These are phyloP conservation scores for Nicotiana attenuata DNA, from an alignment of 257 asterid species.

Conservation along the genomic window DNA sequence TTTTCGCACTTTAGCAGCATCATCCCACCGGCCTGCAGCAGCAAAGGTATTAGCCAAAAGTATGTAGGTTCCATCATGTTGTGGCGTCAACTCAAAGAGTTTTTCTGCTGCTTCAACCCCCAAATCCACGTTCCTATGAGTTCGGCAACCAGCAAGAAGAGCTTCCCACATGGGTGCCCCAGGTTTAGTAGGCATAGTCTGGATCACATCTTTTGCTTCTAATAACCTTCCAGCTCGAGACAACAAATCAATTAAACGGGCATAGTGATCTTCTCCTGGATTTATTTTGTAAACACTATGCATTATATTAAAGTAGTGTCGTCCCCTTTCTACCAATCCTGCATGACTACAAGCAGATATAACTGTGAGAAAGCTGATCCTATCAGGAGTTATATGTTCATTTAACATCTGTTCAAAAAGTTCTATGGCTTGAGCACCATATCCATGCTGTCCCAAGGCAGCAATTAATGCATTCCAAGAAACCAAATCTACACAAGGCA, in stretches of 20 bases:
- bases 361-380: slow-evolving; percentile 58
- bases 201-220: slow-evolving; percentile 46
- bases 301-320: slow-evolving; percentile 42
- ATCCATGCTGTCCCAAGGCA: slow-evolving; percentile 70
- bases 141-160: slow-evolving; percentile 60
- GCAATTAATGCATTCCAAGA: slow-evolving; percentile 83
- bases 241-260: slow-evolving; percentile 53
- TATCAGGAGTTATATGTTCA: slow-evolving; percentile 56
- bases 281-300: slow-evolving; percentile 30
- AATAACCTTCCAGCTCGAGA: slow-evolving; percentile 57
- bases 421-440: slow-evolving; percentile 41
- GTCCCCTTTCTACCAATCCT: slow-evolving; percentile 58
- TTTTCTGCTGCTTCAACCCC: slow-evolving; percentile 58
- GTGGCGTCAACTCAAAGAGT: slow-evolving; percentile 53
- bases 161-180: slow-evolving; percentile 72
- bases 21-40: slow-evolving; percentile 49
- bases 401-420: slow-evolving; percentile 53
- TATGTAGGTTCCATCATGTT: slow-evolving; percentile 67
- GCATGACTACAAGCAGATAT: slow-evolving; percentile 75
- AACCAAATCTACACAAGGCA: slow-evolving; percentile 57
- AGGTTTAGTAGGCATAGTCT: slow-evolving; percentile 50
- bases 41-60: slow-evolving; percentile 64
- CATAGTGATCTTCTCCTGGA: slow-evolving; percentile 74
- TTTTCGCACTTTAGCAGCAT: slow-evolving; percentile 50
- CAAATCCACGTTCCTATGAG: slow-evolving; percentile 54